Base-by-base conservation (phyloP, 2,329 filamentous ascomycete species). In the Xylaria polymorpha region DNA sequence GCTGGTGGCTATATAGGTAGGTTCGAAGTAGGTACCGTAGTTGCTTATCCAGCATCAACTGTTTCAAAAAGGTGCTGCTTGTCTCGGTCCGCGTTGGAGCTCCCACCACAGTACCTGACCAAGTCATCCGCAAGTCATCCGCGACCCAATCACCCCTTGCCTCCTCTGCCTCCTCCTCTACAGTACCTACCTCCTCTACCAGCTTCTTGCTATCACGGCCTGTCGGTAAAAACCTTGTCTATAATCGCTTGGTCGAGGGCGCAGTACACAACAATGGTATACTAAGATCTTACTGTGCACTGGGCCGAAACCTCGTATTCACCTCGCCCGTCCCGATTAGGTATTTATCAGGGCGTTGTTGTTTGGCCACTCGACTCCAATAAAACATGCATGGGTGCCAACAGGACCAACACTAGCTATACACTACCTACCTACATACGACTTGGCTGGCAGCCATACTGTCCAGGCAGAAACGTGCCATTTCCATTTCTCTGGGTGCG, bases 41-140 rank as follows among this genome's bases (percentile, higher is more conserved):
- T 65, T 46, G 64, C 58, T 44, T 35, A 48, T 67, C 48, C 51
- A 46, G 67, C 64, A 58, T 63, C 44, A 60, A 39, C 20, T 51
- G 53, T 61, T 58, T 51, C 46, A 44, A 41, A 63, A 37, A 22
- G 9, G 29, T 39, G 53, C 35, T 44, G 41, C 43, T 41, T 29
- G 22, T 61, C 72, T 69, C 67, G 62, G 53, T 58, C 67, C 55
- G 72, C 71, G 64, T 67, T 74, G 74, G 72, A 74, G 76, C 74
- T 70, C 58, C 48, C 62, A 74, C 71, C 72, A 73, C 74, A 71
- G 74, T 29, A 20, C n/a, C 25, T 29, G 25, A 29, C 25, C 25
- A 29, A 29, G 25, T 29, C 25, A 29, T 4, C 25, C 25, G 25
- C 25, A 29, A 29, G 25, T 29, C 25, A 29, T 4, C 25, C 25